A percentile compares a stretch with the other conserved stretches of the same genome.
Evolutionary conservation across 2,329 filamentous ascomycete species (phyloP).

Genomic region (Cryphonectria radicalis): DNA sequence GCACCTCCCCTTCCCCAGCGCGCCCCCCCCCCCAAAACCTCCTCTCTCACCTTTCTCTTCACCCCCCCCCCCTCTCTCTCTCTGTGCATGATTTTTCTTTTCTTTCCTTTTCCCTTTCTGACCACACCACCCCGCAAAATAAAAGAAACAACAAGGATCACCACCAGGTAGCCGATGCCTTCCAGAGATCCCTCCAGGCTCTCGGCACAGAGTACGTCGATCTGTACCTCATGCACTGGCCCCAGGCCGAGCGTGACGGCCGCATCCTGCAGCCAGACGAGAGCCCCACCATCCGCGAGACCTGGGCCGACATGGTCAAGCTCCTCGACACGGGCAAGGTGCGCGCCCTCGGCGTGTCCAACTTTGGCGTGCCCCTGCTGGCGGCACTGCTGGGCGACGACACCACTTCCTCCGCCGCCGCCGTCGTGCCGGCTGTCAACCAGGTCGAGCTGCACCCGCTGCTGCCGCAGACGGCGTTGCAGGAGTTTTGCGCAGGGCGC

Average conservation of each 20-base stretch:
- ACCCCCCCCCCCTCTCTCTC: too few species aligned
- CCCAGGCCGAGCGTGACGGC: slow-evolving; percentile 19
- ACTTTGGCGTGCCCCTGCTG: slow-evolving; percentile 69
- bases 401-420: slow-evolving; percentile 22
- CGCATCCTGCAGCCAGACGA: slow-evolving; percentile 14
- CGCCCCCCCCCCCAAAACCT: neutral
- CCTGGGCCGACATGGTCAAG: slow-evolving; percentile 39
- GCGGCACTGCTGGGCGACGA: slow-evolving; percentile 64
- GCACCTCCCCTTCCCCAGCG: neutral
- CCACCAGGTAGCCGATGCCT: slow-evolving; percentile 36
- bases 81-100: too few species aligned
- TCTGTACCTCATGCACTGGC: slow-evolving; percentile 52
- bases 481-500: slow-evolving; percentile 64
- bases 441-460: slow-evolving; percentile 58
- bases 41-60: too few species aligned
- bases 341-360: slow-evolving; percentile 69
- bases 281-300: slow-evolving; percentile 25
- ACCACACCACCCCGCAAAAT: slow-evolving; percentile 16
- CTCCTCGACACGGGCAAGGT: slow-evolving; percentile 60
- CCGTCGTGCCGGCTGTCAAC: slow-evolving; percentile 57
- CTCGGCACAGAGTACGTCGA: slow-evolving; percentile 61
- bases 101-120: neutral
- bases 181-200: slow-evolving; percentile 40
- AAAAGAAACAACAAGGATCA: slow-evolving; percentile 33
- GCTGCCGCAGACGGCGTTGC: slow-evolving; percentile 60